Conservation (phyloP, 2,329 filamentous ascomycete genomes). For the Trichoderma brevicompactum region DNA sequence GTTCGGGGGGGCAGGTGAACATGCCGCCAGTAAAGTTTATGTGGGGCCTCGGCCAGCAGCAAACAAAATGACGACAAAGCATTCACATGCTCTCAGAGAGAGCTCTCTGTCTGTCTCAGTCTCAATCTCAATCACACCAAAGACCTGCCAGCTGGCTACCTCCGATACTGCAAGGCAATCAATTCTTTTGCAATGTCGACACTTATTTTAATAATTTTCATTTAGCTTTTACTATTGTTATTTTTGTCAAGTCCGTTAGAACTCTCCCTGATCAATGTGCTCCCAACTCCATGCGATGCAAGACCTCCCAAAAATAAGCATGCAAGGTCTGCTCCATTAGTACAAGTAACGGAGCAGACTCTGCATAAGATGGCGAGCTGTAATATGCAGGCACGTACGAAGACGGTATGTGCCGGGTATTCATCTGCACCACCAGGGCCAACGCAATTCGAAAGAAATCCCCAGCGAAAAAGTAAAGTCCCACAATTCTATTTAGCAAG, state of each 20-base stretch:
- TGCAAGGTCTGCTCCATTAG: background rate
- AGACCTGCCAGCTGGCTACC: no score
- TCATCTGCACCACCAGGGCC: background rate
- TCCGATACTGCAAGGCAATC: no score
- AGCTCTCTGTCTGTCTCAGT: no score
- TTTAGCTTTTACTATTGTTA: background rate
- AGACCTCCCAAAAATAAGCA: background rate
- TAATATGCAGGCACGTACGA: slow-evolving; percentile 2
- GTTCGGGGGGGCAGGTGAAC: background rate
- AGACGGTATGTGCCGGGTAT: background rate
- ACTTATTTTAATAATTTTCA: background rate
- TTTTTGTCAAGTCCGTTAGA: background rate
- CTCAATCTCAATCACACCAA: no score
- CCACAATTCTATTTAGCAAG: background rate
- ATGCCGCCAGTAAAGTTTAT: slow-evolving; percentile 1
- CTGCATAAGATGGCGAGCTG: background rate
- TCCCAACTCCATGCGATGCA: slow-evolving; percentile 26
- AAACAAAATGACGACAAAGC: slow-evolving; percentile 36
- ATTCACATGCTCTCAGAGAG: no score
- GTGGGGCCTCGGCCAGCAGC: slow-evolving; percentile 39
- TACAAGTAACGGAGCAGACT: background rate
- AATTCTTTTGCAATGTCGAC: background rate
- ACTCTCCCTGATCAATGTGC: background rate
- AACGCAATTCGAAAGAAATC: slow-evolving; percentile 5
- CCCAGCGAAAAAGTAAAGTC: background rate